Evolutionary conservation across 768 basidiomycete species (phyloP), one percentile per base, ranked within the genome.

Genomic region (Lyophyllum semitale): DNA sequence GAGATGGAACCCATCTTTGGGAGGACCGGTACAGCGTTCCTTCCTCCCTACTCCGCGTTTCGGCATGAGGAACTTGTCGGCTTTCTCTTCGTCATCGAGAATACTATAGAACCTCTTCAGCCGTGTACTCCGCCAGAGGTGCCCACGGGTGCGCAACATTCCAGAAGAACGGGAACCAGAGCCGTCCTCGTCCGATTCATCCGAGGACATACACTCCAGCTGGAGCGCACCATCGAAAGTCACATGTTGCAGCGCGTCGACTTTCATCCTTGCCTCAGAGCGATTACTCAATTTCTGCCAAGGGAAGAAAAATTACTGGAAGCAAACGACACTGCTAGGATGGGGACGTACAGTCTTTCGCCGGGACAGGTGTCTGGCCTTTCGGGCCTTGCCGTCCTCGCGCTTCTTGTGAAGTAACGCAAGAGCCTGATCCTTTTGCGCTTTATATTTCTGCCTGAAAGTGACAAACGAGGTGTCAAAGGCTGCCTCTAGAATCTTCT

Each of bases 151-250:
- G 25, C 76, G 77, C 22, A 90, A 69, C 8, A 77, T 59, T 29
- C 71, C 73, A 56, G 64, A 67, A 33, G 68, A 65, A 38, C 65
- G 71, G 4, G 62, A 57, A 40, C 48, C 61, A 55, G 68, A 67
- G 27, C 68, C 70, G 32, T 87, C 87, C 46, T 69, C 71, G 58
- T 84, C 83, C 13, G 89, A 90, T 66, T 91, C 89, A 59, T 91
- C 89, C 27, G 85, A 87, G 25, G 89, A 91, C 85, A 91, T 89
- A 68, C 88, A 91, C 44, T 91, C 89, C 18, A 83, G 57, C 57
- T 87, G 84, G 53, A 91, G 68, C 13, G 89, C 88, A 13, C 83
- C 82, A 62, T 90, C 87, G 63, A 91, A 91, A 13, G 73, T 77
- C 23, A 82, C 73, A 66, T 89, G 84, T 51, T 83, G 78, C 55